Evolutionary conservation across 2,329 filamentous ascomycete genomes (phyloP), one percentile per base, ranked within the genome.

Genomic region (Penicillium olsonii): DNA sequence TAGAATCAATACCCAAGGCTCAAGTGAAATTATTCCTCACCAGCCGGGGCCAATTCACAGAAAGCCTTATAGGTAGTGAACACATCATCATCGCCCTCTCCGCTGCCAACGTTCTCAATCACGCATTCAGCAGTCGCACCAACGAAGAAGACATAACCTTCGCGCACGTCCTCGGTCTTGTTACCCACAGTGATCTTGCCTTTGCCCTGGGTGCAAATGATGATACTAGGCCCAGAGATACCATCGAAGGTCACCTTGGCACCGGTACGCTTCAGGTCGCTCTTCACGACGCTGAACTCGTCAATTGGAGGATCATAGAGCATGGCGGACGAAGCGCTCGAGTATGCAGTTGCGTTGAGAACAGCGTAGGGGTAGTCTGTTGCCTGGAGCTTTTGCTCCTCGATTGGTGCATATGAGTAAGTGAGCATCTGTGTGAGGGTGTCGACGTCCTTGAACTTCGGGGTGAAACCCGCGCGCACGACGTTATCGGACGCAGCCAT

Each of bases 401-500:
- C 86, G 57, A 96, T 96, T 2, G 94, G 92, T 0, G 94, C 92
- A 65, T 95, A 96, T 62, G 86, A 89, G 77, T 99, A 99, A 0
- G 94, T 99, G 59, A 99, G 77, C 86, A 96, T 95, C 54, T 84
- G 81, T 27, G 92, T 90, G 10, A 99, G 79, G 0, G 91, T 97
- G 45, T 85, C 75, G 18, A 97, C 90, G 62, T 99, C 94, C 76
- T 97, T 96, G 81, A 96, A 99, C 70, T 99, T 99, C 48, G 94
- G 94, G 0, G 94, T 99, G 73, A 99, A 94, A 37, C 94, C 94
- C 0, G 94, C 94, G 48, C 94, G 90, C 43, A 99, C 92, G 29
- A 99, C 94, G 60, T 99, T 99, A 80, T 99, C 94, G n/a, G 90
- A 95, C 8, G 90, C 87, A 0, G 94, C 94, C 94, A 99, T 99